Base-by-base conservation (phyloP, 164 flowering plant species). In the Magnolia kwangsiensis region DNA sequence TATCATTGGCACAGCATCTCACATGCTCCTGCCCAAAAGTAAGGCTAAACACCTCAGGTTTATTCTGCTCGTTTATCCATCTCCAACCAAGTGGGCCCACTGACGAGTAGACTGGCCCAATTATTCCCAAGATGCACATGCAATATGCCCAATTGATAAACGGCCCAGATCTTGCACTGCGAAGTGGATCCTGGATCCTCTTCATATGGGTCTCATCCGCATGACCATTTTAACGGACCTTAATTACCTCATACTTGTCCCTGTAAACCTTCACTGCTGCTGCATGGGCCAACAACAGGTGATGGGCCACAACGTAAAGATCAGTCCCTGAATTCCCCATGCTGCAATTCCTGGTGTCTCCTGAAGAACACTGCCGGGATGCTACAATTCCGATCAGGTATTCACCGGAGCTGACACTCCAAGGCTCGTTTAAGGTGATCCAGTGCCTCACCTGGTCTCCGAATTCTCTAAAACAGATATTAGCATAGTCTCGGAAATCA, bases 251-350 rank as follows among this genome's bases (percentile, higher is more conserved):
- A 71, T 86, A 89, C 20, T 82, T 84, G 0, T 77, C 49, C 58
- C 49, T 84, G 82, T 87, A 89, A 0, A 85, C 24, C 10, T 84
- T 79, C 0, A 83, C 86, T 0, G 86, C 85, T 11, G 84, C 79
- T 2, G 86, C 89, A 80, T 88, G 91, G 51, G 85, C 68, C 4
- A 88, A 82, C 23, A 85, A 79, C 19, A 68, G 58, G 49, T 88
- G 66, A 65, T 88, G 90, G 1, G 59, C 75, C 2, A 86, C 90
- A 23, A 82, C 27, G 55, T 89, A 89, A 0, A 91, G 92, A 70
- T 88, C 98, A 2, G 82, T 77, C 37, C 90, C 66, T 10, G 98
- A 93, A 77, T 92, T 84, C 23, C 96, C 98, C 7, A 7, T 64
- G 1, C 81, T 70, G 79, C 98, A 90, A 72, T 82, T 71, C 21